phyloP scores from a whole-genome alignment of 129 eudicot species.

The Gnaphalium uliginosum region DNA sequence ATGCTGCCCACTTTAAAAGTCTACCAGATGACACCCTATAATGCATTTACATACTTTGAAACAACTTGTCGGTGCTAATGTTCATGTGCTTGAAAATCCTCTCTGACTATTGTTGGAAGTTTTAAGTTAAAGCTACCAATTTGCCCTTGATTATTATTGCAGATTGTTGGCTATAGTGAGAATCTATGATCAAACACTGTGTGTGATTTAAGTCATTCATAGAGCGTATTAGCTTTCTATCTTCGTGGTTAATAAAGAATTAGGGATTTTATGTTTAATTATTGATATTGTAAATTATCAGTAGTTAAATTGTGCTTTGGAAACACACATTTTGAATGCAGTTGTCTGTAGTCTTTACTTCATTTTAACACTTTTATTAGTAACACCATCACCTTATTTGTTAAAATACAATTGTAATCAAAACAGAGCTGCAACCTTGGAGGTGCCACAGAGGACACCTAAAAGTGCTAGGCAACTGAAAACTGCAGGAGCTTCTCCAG shows the following conservation, averaged over 20 bases:
- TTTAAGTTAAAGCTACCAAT: conserved; percentile 10
- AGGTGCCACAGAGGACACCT: conserved; percentile 62
- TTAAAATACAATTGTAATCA: background rate
- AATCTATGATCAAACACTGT: background rate
- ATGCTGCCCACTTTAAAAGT: conserved; percentile 4
- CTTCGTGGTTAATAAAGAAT: background rate
- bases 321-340: background rate
- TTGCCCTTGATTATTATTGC: background rate
- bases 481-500: conserved; percentile 51
- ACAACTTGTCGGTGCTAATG: conserved; percentile 16
- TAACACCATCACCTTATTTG: background rate
- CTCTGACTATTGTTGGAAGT: background rate
- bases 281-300: background rate
- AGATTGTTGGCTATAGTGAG: conserved; percentile 4
- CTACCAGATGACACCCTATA: background rate
- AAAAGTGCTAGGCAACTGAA: conserved; percentile 65
- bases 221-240: background rate
- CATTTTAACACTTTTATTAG: background rate
- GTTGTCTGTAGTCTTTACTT: background rate
- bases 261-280: background rate
- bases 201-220: background rate
- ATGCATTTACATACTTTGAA: background rate
- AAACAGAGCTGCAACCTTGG: conserved; percentile 41
- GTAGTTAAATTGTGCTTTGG: background rate
- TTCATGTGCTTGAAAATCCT: background rate